A percentile compares a stretch with the other conserved stretches of the same genome.
Conservation (phyloP, 345 rosid genomes). For the Aurinia saxatilis region DNA sequence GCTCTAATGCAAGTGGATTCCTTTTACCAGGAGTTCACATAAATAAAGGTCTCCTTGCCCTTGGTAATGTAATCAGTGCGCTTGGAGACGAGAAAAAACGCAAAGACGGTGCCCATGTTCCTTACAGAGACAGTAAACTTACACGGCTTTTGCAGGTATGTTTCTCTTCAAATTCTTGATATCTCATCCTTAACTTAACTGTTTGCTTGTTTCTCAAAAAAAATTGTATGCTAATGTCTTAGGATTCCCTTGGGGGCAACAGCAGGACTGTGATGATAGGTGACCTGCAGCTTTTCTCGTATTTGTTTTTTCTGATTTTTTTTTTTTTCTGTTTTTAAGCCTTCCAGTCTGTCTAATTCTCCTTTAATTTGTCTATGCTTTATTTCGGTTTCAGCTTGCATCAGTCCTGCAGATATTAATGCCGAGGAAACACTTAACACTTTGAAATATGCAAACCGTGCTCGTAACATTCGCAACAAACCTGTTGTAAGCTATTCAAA, state of each 20-base stretch:
- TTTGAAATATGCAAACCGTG: constrained; percentile 96
- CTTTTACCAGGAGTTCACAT: constrained; percentile 80
- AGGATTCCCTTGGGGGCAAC: constrained; percentile 99
- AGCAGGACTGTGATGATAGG: constrained; percentile 99
- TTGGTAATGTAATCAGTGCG: constrained; percentile 98
- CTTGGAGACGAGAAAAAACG: constrained; percentile 98
- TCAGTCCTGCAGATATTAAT: constrained; percentile 98
- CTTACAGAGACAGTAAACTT: constrained; percentile 97
- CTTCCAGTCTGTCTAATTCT: background rate
- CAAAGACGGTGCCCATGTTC: constrained; percentile 88
- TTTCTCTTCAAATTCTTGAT: background rate
- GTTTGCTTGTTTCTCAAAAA: constrained; percentile 4
- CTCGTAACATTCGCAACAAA: constrained; percentile 94
- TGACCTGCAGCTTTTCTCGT: constrained; percentile 22
- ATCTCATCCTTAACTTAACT: background rate
- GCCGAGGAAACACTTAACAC: constrained; percentile 99
- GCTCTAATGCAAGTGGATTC: constrained; percentile 13
- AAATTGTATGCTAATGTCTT: background rate
- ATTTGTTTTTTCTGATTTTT: background rate
- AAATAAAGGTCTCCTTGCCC: constrained; percentile 96
- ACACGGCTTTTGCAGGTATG: constrained; percentile 94
- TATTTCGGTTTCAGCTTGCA: constrained; percentile 59
- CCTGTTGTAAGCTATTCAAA: constrained; percentile 70
- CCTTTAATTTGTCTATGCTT: background rate
- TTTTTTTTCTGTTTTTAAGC: background rate